Conservation (phyloP, 1,284 basidiomycete species). For the Leccinum insolens region DNA sequence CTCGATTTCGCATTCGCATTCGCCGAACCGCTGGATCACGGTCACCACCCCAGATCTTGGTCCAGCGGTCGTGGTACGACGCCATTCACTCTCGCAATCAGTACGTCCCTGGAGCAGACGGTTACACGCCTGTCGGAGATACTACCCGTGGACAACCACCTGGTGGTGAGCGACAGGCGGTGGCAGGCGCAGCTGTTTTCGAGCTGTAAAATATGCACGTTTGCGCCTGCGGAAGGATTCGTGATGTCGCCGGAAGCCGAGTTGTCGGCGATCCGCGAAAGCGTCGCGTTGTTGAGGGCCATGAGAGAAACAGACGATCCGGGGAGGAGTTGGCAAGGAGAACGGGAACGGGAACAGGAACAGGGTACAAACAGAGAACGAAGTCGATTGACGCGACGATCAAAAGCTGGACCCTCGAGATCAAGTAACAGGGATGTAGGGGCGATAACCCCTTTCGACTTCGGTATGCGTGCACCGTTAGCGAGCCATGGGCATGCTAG, state of each 20-base stretch:
- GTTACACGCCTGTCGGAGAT: slow-evolving; percentile 49
- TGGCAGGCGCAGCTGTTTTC: slow-evolving; percentile 65
- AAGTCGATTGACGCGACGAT: neutral
- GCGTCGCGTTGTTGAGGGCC: slow-evolving; percentile 22
- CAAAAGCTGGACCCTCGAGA: neutral
- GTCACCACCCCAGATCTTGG: neutral
- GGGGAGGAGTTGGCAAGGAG: neutral
- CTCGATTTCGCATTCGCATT: slow-evolving; percentile 18
- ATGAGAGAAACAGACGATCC: slow-evolving; percentile 16
- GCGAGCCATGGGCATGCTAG: neutral
- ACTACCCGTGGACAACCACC: slow-evolving; percentile 48
- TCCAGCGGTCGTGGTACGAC: neutral
- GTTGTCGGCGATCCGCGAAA: slow-evolving; percentile 10
- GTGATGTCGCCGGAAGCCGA: slow-evolving; percentile 10
- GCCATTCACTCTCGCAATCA: slow-evolving; percentile 21
- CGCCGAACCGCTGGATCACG: neutral
- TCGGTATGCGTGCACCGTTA: neutral
- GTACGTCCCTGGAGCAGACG: slow-evolving; percentile 41
- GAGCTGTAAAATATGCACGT: slow-evolving; percentile 57
- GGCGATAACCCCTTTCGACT: neutral
- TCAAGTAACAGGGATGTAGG: slow-evolving; percentile 5
- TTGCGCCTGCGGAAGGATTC: slow-evolving; percentile 36
- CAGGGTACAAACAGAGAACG: neutral
- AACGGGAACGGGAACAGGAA: neutral
- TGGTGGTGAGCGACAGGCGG: slow-evolving; percentile 46